Percentiles rank a stretch among this genome's conserved stretches.
These are phyloP conservation scores for Aureobasidium musti DNA, from an alignment of 2,329 filamentous ascomycete species.

Conservation along the genomic window DNA sequence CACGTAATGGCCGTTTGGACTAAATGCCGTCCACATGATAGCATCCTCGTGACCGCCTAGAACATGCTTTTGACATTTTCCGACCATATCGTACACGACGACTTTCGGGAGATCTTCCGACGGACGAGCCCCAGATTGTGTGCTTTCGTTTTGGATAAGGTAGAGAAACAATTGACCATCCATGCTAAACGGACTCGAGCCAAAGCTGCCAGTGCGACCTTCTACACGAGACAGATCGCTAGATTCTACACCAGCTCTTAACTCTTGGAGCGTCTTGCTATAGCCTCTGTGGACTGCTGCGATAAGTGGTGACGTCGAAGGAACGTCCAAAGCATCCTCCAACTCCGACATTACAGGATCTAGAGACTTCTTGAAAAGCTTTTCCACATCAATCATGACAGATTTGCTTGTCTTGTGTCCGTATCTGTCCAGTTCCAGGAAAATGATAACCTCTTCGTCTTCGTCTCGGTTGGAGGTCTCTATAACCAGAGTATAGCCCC, in stretches of 20 bases:
- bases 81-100: background rate
- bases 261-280: background rate
- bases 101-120: background rate
- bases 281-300: background rate
- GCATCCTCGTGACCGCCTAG: slow-evolving; percentile 1
- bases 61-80: background rate
- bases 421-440: background rate
- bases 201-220: background rate
- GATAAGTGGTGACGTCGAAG: background rate
- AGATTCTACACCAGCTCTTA: background rate
- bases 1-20: background rate
- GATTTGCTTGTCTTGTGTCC: background rate
- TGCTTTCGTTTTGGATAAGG: background rate
- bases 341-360: background rate
- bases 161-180: background rate
- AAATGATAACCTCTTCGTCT: background rate
- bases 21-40: slow-evolving; percentile 15
- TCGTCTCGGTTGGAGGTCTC: background rate
- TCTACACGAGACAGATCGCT: background rate
- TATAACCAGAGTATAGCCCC: background rate
- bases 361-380: background rate
- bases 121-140: background rate
- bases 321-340: background rate
- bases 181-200: background rate
- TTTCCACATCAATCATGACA: background rate